Conservation (phyloP, 805 yeast species). For the Kodamaea hsintzibuensis region DNA sequence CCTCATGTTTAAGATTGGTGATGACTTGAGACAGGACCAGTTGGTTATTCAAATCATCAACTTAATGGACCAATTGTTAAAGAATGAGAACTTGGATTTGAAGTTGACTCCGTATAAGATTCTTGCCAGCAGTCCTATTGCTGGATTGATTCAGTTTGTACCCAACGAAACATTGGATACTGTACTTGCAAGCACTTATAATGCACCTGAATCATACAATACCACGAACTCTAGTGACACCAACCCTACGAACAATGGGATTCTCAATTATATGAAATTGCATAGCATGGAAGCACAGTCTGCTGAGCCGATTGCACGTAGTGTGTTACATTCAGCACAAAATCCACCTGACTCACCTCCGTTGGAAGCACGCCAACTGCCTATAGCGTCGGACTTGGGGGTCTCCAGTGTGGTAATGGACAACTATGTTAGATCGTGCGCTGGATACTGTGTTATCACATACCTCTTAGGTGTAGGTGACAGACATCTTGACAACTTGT, state of each 20-base stretch:
- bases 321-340: constrained; percentile 19
- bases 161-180: constrained; percentile 88
- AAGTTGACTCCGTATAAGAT: constrained; percentile 86
- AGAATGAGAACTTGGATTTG: constrained; percentile 88
- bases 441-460: constrained; percentile 97
- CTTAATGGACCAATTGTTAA: constrained; percentile 84
- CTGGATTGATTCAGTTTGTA: constrained; percentile 93
- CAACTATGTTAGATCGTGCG: constrained; percentile 90
- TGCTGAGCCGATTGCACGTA: constrained; percentile 27
- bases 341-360: constrained; percentile 8
- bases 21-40: constrained; percentile 94
- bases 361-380: constrained; percentile 13
- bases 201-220: constrained; percentile 9
- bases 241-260: constrained; percentile 55
- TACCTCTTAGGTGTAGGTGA: constrained; percentile 96
- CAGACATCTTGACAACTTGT: constrained; percentile 87
- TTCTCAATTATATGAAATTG: constrained; percentile 65
- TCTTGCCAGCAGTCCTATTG: constrained; percentile 85
- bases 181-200: constrained; percentile 51
- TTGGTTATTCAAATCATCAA: constrained; percentile 90
- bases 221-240: constrained; percentile 5
- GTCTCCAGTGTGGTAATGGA: constrained; percentile 78
- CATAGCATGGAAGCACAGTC: constrained; percentile 32
- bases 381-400: constrained; percentile 39
- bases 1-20: constrained; percentile 93